Conservation (phyloP, 164 flowering plant genomes). For the Chimonanthus salicifolius region DNA sequence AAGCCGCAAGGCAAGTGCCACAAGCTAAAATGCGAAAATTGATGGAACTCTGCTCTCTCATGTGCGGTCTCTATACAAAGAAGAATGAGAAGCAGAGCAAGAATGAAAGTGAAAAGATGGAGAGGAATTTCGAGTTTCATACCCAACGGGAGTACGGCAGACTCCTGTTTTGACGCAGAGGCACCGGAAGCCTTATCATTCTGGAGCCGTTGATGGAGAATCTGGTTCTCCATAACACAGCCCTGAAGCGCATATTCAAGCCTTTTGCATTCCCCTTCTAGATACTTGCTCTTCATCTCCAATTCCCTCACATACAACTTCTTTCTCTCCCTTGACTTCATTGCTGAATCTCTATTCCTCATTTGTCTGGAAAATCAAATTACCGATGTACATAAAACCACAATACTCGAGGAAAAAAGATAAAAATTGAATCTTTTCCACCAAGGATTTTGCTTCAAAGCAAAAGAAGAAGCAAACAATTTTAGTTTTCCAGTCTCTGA, state of each 20-base stretch:
- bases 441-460: not conserved
- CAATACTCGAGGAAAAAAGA: not conserved
- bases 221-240: conserved; percentile 67
- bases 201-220: conserved; percentile 53
- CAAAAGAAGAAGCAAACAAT: not conserved
- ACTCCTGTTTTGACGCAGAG: conserved; percentile 88
- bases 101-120: not conserved
- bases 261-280: conserved; percentile 78
- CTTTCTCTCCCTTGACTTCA: conserved; percentile 91
- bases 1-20: not conserved
- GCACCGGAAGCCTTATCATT: conserved; percentile 42
- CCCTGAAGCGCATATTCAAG: conserved; percentile 64
- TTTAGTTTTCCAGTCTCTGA: not conserved
- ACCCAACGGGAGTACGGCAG: conserved; percentile 99
- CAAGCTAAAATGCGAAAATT: not conserved
- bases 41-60: not conserved
- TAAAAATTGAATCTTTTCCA: not conserved
- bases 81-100: not conserved
- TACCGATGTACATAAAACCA: not conserved
- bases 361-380: conserved; percentile 49
- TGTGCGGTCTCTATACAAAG: no score
- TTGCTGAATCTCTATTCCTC: conserved; percentile 88
- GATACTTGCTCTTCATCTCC: conserved; percentile 74
- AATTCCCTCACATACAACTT: conserved; percentile 72
- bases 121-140: conserved; percentile 14